Evolutionary conservation across 768 basidiomycete species (phyloP).

Genomic region (Leccinum olivaceopallidum): DNA sequence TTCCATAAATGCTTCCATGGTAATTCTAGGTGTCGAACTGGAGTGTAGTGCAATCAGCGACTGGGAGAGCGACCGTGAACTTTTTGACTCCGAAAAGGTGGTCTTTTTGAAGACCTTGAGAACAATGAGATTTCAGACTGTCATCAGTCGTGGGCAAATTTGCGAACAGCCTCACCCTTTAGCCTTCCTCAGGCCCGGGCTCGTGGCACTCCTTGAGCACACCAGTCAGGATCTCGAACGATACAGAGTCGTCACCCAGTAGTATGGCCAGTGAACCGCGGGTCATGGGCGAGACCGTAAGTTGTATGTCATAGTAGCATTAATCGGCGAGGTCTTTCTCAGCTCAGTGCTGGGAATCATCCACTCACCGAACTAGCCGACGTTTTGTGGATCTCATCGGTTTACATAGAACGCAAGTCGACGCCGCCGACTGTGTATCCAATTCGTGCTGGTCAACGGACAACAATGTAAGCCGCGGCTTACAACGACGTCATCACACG

Average conservation of each 20-base stretch:
- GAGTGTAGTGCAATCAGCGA: neutral
- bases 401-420: neutral
- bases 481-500: too few species aligned
- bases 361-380: neutral
- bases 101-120: neutral
- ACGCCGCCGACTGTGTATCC: neutral
- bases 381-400: neutral
- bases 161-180: neutral
- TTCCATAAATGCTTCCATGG: constrained; percentile 6
- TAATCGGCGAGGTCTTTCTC: neutral
- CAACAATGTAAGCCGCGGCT: neutral
- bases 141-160: neutral
- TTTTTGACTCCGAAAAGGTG: neutral
- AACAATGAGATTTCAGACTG: neutral
- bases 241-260: neutral
- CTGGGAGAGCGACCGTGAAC: neutral
- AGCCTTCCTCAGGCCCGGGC: neutral
- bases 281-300: too few species aligned
- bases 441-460: neutral
- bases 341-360: neutral
- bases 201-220: too few species aligned
- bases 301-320: neutral
- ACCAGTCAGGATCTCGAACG: neutral
- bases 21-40: neutral
- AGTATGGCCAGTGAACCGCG: too few species aligned